phyloP scores from a whole-genome alignment of 495 filamentous ascomycete species.

The Cladorrhinum samala region DNA sequence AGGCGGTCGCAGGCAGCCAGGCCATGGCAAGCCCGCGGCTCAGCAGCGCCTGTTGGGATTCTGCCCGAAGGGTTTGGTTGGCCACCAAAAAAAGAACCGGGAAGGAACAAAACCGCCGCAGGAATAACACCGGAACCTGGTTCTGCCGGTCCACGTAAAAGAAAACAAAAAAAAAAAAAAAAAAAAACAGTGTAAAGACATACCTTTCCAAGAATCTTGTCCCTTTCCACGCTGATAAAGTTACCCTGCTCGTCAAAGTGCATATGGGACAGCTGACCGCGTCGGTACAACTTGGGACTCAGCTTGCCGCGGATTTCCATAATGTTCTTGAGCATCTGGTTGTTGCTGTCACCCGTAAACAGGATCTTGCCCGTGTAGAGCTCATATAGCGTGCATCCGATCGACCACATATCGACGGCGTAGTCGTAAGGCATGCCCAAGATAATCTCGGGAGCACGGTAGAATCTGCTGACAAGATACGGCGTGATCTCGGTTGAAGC shows the following conservation, averaged over 20 bases:
- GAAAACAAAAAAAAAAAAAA: conserved; percentile 17
- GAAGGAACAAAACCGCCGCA: conserved; percentile 1
- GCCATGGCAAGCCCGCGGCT: conserved; percentile 20
- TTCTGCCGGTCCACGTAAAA: not conserved
- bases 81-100: conserved; percentile 11
- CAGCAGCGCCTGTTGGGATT: conserved; percentile 6
- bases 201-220: conserved; percentile 77
- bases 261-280: conserved; percentile 60
- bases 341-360: conserved; percentile 92
- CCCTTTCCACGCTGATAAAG: conserved; percentile 80
- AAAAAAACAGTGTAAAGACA: conserved; percentile 22
- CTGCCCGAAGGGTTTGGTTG: not conserved
- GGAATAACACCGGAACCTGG: conserved; percentile 1
- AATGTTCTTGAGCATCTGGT: conserved; percentile 92
- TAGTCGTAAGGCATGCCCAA: conserved; percentile 92
- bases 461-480: conserved; percentile 94
- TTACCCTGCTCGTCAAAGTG: conserved; percentile 87
- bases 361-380: conserved; percentile 96
- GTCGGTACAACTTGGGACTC: conserved; percentile 76
- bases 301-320: conserved; percentile 96
- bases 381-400: conserved; percentile 95
- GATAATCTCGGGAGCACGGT: conserved; percentile 94
- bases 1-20: conserved; percentile 10
- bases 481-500: conserved; percentile 77
- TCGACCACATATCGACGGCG: conserved; percentile 94